Evolutionary conservation across 169 alveolate species (phyloP).

Genomic region (Plasmodium cynomolgi): DNA sequence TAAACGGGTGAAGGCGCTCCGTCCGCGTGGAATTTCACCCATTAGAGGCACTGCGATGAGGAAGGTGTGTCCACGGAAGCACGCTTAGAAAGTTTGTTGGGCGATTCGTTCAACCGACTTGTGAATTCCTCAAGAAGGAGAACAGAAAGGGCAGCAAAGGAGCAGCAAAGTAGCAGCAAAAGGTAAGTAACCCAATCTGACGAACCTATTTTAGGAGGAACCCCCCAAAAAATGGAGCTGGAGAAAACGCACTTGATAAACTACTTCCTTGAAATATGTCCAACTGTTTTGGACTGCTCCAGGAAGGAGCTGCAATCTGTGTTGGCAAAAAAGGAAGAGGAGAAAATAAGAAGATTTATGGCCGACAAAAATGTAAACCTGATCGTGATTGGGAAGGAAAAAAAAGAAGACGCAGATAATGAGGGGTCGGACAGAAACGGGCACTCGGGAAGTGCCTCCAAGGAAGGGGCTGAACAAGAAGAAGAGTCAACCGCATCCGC

Average conservation of each 20-base stretch:
- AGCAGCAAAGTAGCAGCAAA: not conserved
- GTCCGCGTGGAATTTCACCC: not conserved
- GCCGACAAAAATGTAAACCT: slow-evolving; percentile 81
- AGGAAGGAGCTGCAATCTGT: slow-evolving; percentile 84
- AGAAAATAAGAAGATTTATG: slow-evolving; percentile 80
- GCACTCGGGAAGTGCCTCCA: slow-evolving; percentile 20
- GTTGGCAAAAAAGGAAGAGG: slow-evolving; percentile 82
- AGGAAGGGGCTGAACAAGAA: not conserved
- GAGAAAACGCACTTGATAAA: slow-evolving; percentile 84
- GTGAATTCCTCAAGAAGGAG: not conserved
- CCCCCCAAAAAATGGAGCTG: slow-evolving; percentile 76
- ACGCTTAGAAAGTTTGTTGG: not conserved
- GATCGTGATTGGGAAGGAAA: slow-evolving; percentile 85
- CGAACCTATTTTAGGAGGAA: not conserved
- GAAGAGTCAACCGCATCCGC: not conserved
- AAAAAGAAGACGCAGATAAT: slow-evolving; percentile 28
- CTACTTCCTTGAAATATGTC: slow-evolving; percentile 86
- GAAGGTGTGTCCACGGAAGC: not conserved
- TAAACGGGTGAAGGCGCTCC: not conserved
- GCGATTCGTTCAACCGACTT: not conserved
- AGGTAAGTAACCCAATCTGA: not conserved
- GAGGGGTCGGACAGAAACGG: slow-evolving; percentile 11
- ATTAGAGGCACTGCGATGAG: not conserved
- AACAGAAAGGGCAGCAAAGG: not conserved
- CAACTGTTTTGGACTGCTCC: slow-evolving; percentile 86